Evolutionary conservation across 2,329 filamentous ascomycete genomes (phyloP), one percentile per base, ranked within the genome.

Genomic region (Pezicula radicicola): DNA sequence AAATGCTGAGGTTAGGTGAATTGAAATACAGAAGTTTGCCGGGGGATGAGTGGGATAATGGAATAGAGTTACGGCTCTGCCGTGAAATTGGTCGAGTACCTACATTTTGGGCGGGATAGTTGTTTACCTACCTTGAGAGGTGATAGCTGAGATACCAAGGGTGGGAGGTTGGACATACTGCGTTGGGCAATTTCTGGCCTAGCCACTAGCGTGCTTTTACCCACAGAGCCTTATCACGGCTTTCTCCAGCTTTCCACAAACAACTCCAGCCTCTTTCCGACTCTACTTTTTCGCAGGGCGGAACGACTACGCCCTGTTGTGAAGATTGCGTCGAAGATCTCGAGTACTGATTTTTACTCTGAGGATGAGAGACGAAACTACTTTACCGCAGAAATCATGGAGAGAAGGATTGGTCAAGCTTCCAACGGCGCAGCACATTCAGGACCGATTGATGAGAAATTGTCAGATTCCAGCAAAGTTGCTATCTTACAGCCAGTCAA

Each of bases 141-240:
- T 13, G 18, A 18, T 7, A 5, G 15, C 13, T 28, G 36, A 37
- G 40, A 49, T 18, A 33, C 44, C 27, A 54, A 51, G 18, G 48
- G 50, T 52, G 50, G 51, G 51, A n/a, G 46, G 36, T 48, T 42
- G 33, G 43, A 48, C 46, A 36, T 58, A 30, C 58, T 56, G 30
- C 30, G 45, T 56, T 48, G 47, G 51, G 55, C 30, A 33, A 33
- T 28, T 39, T 54, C 25, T 50, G 46, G 46, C 16, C 41, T 48
- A 15, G 12, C 18, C 18, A 46, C 36, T 25, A 25, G 33, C 19
- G 27, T 33, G 3, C 33, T 10, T 7, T 44, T 39, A 21, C 41
- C 44, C 21, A 50, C 35, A 4, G 21, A 8, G 15, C 8, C 12
- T 40, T 40, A 28, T 5, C 33, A 36, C 16, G 21, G 18, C 7